Percentiles rank a stretch among this genome's conserved stretches.
Evolutionary conservation across 257 asterid species (phyloP).

Genomic region (Rehmannia glutinosa): DNA sequence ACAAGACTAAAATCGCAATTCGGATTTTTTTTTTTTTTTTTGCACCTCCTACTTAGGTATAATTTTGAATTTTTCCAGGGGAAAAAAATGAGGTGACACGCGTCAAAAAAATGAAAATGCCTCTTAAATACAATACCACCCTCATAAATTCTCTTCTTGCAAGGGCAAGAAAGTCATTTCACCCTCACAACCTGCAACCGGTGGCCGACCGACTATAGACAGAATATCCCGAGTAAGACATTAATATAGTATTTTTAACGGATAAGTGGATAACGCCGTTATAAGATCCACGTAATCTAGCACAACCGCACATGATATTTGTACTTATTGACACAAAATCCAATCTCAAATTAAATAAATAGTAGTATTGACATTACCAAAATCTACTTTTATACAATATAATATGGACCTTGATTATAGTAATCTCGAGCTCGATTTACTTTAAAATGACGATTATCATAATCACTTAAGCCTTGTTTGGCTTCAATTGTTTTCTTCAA

Average conservation of each 20-base stretch:
- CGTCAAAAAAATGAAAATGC: background rate
- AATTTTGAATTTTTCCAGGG: too few relatives aligned
- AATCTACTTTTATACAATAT: too few relatives aligned
- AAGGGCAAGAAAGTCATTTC: background rate
- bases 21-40: too few relatives aligned
- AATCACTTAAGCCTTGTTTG: too few relatives aligned
- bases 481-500: too few relatives aligned
- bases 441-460: too few relatives aligned
- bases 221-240: background rate
- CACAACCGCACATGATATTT: background rate
- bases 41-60: too few relatives aligned
- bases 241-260: background rate
- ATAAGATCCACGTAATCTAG: conserved; percentile 11
- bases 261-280: conserved; percentile 20
- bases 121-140: background rate
- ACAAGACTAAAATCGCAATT: too few relatives aligned
- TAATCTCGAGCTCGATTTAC: too few relatives aligned
- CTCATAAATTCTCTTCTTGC: background rate
- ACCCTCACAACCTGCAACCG: background rate
- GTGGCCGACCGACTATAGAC: too few relatives aligned
- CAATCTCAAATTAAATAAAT: conserved; percentile 7
- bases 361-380: too few relatives aligned
- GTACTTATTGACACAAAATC: conserved; percentile 4
- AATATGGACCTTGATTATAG: too few relatives aligned
- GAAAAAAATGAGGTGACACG: conserved; percentile 2